These are phyloP conservation scores for Rhizomucor pusillus DNA, from an alignment of 371 early-diverging fungal species.

Conservation along the genomic window DNA sequence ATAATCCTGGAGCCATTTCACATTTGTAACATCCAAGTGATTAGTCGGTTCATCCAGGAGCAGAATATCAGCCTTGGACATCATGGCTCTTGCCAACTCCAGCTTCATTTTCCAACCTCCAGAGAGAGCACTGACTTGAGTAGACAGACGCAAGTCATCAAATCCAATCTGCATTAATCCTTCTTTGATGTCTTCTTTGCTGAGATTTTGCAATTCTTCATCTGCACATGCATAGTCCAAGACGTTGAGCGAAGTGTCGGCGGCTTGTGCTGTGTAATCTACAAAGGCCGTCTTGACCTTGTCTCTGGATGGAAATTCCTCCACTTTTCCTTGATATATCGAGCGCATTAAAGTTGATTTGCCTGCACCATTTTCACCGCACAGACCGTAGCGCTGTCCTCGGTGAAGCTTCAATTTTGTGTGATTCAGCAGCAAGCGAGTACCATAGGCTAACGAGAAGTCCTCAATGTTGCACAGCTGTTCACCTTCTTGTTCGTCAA, in stretches of 20 bases:
- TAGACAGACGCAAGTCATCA: constrained; percentile 53
- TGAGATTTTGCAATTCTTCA: constrained; percentile 39
- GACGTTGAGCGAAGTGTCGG: constrained; percentile 60
- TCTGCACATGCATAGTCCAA: constrained; percentile 63
- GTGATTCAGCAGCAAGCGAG: constrained; percentile 77
- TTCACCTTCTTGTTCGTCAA: constrained; percentile 60
- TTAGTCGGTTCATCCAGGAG: constrained; percentile 98
- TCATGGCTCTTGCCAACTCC: constrained; percentile 80
- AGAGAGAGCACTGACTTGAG: constrained; percentile 65
- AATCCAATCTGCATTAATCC: constrained; percentile 66
- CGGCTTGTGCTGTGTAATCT: constrained; percentile 74
- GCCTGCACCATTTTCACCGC: constrained; percentile 90
- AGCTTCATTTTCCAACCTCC: constrained; percentile 94
- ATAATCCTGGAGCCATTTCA: constrained; percentile 94
- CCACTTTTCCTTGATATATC: constrained; percentile 69
- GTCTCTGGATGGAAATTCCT: constrained; percentile 74
- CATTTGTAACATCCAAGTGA: constrained; percentile 89
- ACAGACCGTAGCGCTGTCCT: constrained; percentile 79
- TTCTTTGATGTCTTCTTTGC: constrained; percentile 53
- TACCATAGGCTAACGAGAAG: constrained; percentile 81
- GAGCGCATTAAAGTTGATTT: constrained; percentile 91
- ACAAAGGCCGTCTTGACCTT: constrained; percentile 69
- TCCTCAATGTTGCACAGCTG: constrained; percentile 75
- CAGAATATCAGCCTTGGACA: constrained; percentile 86
- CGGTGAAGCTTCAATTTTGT: constrained; percentile 75